Base-by-base conservation (phyloP, 1,284 basidiomycete genomes). In the Phellinidium pouzarii region DNA sequence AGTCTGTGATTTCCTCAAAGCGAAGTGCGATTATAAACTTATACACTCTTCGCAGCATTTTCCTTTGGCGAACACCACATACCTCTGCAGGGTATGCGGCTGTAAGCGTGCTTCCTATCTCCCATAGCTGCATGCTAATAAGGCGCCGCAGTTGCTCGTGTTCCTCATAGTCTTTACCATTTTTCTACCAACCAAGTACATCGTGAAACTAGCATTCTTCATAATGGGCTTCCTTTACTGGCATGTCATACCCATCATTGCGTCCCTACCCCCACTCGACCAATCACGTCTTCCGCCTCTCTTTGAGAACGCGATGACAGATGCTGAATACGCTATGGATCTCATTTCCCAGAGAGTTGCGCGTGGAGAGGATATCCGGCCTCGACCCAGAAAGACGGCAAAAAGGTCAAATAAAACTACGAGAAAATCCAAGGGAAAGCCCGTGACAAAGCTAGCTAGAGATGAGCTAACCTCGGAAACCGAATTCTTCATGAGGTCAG, bases 321-420 rank as follows among this genome's bases (percentile, higher is more conserved):
- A 87, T 60, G 74, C 78, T 1, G 81, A 86, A 51, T 69, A 80
- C 59, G 82, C 84, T 1, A 84, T 85, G 77, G 75, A 81, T 29
- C 61, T 86, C 8, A 84, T 86, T 34, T 75, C 80, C 1, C 70
- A 74, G 54, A 75, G 84, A 3, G 72, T 84, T 8, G 73, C 77
- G 34, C 67, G 71, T 26, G 82, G 83, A 11, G 67, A 81, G 42
- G 68, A 72, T 36, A 61, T 80, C 20, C 64, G 61, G 31, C 68
- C 72, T 3, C 52, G 61, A 11, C 63, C 59, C 29, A 49, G 27
- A 48, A 49, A 42, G 41, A 4, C 11, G 9, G n/a, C 37, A 29
- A 54, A 55, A 50, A 50, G 34, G 19, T 31, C 50, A 46, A 54
- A 52, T 45, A 51, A 44, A 29, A 1, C 37, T 17, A 31, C 46